Evolutionary conservation across 2,329 filamentous ascomycete species (phyloP), one percentile per base, ranked within the genome.

Genomic region (Fusarium sp.): DNA sequence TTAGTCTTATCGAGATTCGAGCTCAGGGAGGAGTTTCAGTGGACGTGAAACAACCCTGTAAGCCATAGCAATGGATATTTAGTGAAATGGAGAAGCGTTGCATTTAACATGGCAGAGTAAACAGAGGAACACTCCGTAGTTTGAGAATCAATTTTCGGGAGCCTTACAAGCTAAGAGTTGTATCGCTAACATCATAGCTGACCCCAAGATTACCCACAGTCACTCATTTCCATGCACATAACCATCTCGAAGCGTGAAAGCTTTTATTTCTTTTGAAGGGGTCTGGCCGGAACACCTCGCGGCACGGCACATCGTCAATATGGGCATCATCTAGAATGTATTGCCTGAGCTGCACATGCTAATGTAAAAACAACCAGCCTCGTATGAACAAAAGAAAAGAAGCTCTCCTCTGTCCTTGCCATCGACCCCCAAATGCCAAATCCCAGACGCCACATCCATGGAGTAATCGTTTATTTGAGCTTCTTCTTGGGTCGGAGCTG

Each of bases 401-500:
- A 54, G 49, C 65, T 77, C 77, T 77, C 76, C 77, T 79, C 76
- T 79, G 75, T 78, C 77, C 77, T 77, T 78, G 77, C 80, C 79
- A 79, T 74, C 73, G 72, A 78, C 77, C 76, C 66, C 80, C 79
- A 78, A 81, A 82, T 82, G 79, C 80, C 81, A 80, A 78, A 82
- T 80, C 82, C 82, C 81, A 82, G 82, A 85, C 83, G 84, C 83
- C 84, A 79, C 80, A 81, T 82, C 78, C 81, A 80, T 80, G 77
- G 74, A 77, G 69, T 71, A 79, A 82, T 82, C 79, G 81, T 83
- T 80, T 86, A 86, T 89, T 98, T 97, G 85, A 97, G 91, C 95
- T 99, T 99, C 95, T 99, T 99, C 95, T 99, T 99, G 86, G 96
- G 96, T 88, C 96, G 94, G 85, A 99, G 94, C 92, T 99, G 96